These are phyloP conservation scores for Ziziphus jujuba DNA, from an alignment of 306 rosid species.

Conservation along the genomic window DNA sequence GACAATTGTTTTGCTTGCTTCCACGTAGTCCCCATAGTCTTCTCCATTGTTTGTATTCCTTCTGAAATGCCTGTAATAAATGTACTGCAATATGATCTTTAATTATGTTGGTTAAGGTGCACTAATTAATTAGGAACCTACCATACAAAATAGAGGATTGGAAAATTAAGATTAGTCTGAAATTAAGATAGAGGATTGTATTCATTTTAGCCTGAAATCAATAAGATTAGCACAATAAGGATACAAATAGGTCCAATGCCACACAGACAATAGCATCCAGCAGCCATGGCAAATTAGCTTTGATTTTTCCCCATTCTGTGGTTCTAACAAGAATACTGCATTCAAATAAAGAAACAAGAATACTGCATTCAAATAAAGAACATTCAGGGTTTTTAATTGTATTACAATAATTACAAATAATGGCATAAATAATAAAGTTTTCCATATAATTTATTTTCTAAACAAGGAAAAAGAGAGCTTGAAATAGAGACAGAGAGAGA, in stretches of 20 bases:
- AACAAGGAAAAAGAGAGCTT: not conserved
- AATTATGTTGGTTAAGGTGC: constrained; percentile 38
- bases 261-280: constrained; percentile 89
- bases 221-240: constrained; percentile 32
- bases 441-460: no score
- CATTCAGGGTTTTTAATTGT: not conserved
- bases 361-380: no score
- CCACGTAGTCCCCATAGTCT: constrained; percentile 28
- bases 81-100: constrained; percentile 78
- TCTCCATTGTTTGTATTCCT: constrained; percentile 3
- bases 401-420: no score
- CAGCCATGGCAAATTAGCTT: constrained; percentile 91
- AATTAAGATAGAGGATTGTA: no score
- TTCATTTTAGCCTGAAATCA: not conserved
- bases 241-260: constrained; percentile 86
- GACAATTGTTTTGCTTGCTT: constrained; percentile 30
- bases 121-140: not conserved
- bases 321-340: constrained; percentile 82
- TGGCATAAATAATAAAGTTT: no score
- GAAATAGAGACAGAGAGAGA: not conserved
- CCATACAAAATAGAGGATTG: not conserved
- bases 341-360: not conserved
- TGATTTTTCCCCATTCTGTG: constrained; percentile 73
- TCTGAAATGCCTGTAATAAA: constrained; percentile 40
- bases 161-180: no score